Evolutionary conservation across 140 eudicot genomes (phyloP), one percentile per base, ranked within the genome.

Genomic region (Anethum foeniculum): DNA sequence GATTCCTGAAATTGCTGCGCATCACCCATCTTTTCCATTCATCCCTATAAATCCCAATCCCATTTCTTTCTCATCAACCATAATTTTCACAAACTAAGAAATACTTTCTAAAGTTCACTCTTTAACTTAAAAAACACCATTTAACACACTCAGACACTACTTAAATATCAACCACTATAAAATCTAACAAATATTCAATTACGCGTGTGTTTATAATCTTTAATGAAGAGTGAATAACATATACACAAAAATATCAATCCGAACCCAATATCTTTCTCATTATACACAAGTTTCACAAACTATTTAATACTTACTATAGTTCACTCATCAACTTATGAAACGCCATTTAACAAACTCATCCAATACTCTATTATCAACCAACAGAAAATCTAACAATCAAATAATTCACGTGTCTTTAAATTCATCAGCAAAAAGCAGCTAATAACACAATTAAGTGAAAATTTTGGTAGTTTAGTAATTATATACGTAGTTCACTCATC

Each of bases 21-120:
- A 81, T 93, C 98, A 93, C 92, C 98, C 94, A 91, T 93, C 98
- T 87, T 93, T 86, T 89, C 95, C 98, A 85, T 78, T 91, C 91
- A 79, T 78, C 88, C 98, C 98, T 93, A 91, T 85, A 79, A 88
- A 89, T 85, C 93, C 90, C 93, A 87, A 86, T 81, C 88, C 87
- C 91, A 74, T 79, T 81, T 79, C 76, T 62, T 82, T 73, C 79
- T 84, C 81, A 87, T 65, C 49, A 76, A 84, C 79, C 79, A 75
- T 15, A 67, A 15, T 28, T 25, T 44, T 76, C 79, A 80, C 30
- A 80, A 76, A 83, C 79, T 54, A 0, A 64, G 46, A 82, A 39
- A 80, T 67, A 77, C 60, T 82, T 62, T 68, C 52, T 21, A 80
- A 60, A 62, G 34, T 34, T 77, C 82, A 82, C 72, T 49, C 43